Evolutionary conservation across 306 rosid genomes (phyloP), one percentile per base, ranked within the genome.

Genomic region (Prinsepia uniflora): DNA sequence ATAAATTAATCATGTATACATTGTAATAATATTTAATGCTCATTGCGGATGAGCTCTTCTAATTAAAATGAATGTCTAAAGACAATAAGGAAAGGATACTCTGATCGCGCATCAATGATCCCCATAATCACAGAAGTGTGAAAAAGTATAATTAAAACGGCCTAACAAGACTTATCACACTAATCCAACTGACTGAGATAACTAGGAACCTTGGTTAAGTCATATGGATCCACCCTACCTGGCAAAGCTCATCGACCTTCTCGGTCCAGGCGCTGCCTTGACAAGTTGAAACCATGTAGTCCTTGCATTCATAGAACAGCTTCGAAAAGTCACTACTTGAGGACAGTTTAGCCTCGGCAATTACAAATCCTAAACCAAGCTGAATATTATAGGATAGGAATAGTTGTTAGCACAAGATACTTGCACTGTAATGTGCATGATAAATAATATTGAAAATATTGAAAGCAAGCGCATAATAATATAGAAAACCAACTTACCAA

Each of bases 241-340:
- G 88, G 72, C 92, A 87, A 74, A 95, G 87, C 71, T 89, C 97
- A 55, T 95, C 95, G 55, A 89, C 77, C 84, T 82, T 91, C 77
- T 86, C 96, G 20, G 66, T 76, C 86, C 84, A 81, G 67, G 44
- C 66, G 79, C 71, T 68, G 65, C 86, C 63, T 83, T 87, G 97
- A 80, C 92, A 83, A 45, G 86, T 69, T 62, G 84, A 79, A 55
- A 84, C 80, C 52, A 81, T 45, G 67, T 86, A 95, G 65, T 86
- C 99, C 85, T 91, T 95, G 90, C 99, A 95, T 75, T 95, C 97
- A 74, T 46, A 75, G 82, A 95, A 95, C 63, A 87, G 71, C 86
- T 87, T 95, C 59, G 86, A 89, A 82, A 95, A 86, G 72, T 89
- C 89, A 20, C 75, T 74, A 68, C 76, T 84, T n/a, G 72, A 65